Evolutionary conservation across 345 rosid species (phyloP), one percentile per base, ranked within the genome.

Genomic region (Capsella bursapastoris): DNA sequence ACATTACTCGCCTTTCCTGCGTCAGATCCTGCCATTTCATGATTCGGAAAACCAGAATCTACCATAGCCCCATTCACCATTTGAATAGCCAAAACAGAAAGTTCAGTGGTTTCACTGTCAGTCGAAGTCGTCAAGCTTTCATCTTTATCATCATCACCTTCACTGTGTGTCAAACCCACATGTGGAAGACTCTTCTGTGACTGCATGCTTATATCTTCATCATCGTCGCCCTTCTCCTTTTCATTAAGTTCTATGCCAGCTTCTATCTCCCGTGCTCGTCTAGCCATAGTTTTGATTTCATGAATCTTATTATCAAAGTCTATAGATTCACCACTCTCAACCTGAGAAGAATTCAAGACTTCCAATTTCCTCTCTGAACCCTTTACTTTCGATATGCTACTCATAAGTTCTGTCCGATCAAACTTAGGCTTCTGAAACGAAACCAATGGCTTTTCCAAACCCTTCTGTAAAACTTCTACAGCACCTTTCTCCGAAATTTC

Each of bases 281-380:
- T 76, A 76, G 89, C 90, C 96, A 85, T 83, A 58, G 50, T 77
- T 79, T 80, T 79, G 45, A 89, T 84, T 67, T 88, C 84, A 64
- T 68, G 28, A 53, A 88, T 71, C 78, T 85, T 85, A 29, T 34
- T 41, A 81, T 84, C 86, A 63, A 79, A 62, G 51, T 75, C 82
- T 35, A 29, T 14, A 29, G 84, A 55, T 53, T 69, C 68, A 32
- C 55, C 41, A 52, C 66, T 68, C 68, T 73, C 79, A 51, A 80
- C 83, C 64, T 69, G 63, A 66, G 79, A 68, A 61, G 83, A 81
- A 65, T 82, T 50, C 59, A 12, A 76, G 64, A 77, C 51, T 29
- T 47, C 64, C 57, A 84, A 4, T 55, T 72, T 81, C 66, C 82
- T 64, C 58, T 37, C 81, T 8, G 83, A 68, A 56, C 72, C 77